Percentiles rank a stretch among this genome's conserved stretches.
Conservation (phyloP, 768 basidiomycete species). For the Mycena kentingensis region DNA sequence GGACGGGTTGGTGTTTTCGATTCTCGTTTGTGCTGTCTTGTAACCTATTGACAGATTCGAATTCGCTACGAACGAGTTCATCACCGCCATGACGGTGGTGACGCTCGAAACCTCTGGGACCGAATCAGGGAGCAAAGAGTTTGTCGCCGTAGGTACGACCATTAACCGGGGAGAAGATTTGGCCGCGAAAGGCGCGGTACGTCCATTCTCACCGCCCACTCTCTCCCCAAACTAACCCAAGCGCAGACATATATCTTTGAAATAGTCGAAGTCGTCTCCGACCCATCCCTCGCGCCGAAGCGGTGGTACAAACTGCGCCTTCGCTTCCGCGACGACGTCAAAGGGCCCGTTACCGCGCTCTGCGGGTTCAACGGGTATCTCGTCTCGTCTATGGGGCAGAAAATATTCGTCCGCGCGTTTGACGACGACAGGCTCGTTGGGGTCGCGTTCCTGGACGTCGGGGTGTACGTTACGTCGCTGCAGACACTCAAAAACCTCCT, state of each 20-base stretch:
- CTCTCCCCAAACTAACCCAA: background rate
- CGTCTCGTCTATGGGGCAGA: slow-evolving; percentile 94
- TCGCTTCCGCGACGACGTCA: slow-evolving; percentile 86
- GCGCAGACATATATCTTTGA: slow-evolving; percentile 92
- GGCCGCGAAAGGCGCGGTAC: slow-evolving; percentile 87
- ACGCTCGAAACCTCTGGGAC: slow-evolving; percentile 87
- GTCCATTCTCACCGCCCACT: slow-evolving; percentile 38
- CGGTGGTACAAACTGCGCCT: slow-evolving; percentile 81
- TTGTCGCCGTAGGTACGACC: slow-evolving; percentile 91
- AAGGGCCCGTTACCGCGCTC: slow-evolving; percentile 89
- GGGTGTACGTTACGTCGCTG: slow-evolving; percentile 88
- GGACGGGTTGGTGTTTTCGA: slow-evolving; percentile 69
- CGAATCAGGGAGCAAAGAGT: slow-evolving; percentile 81
- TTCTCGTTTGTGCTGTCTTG: too few species aligned
- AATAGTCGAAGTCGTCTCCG: slow-evolving; percentile 85
- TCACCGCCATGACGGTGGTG: slow-evolving; percentile 80
- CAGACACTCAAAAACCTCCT: slow-evolving; percentile 91
- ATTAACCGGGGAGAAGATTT: slow-evolving; percentile 95
- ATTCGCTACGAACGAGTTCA: slow-evolving; percentile 91
- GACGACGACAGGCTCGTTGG: slow-evolving; percentile 97
- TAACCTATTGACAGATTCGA: too few species aligned
- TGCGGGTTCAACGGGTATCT: slow-evolving; percentile 92
- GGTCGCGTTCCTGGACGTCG: slow-evolving; percentile 94
- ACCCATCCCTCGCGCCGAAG: slow-evolving; percentile 55
- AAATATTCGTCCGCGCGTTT: slow-evolving; percentile 95